Conservation (phyloP, 768 basidiomycete genomes). For the Harrya chromipes region DNA sequence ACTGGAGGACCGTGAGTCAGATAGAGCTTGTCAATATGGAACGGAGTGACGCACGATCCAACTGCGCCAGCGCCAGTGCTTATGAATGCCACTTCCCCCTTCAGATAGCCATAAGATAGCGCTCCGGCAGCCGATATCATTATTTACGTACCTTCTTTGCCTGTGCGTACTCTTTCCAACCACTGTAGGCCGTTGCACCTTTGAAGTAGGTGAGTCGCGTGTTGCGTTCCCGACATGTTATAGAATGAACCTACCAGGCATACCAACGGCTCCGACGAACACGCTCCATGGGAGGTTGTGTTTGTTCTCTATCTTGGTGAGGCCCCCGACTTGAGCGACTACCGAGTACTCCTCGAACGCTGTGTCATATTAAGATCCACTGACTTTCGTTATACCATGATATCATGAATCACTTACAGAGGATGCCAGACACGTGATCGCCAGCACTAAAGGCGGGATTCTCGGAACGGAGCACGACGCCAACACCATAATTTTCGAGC, state of each 20-base stretch:
- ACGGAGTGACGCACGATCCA: conserved; percentile 45
- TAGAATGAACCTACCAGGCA: conserved; percentile 11
- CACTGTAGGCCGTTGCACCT: conserved; percentile 28
- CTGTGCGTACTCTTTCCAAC: conserved; percentile 30
- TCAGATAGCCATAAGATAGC: no score
- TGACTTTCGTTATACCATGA: no score
- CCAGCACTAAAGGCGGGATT: conserved; percentile 35
- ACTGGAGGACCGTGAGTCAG: conserved; percentile 15
- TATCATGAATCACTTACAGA: no score
- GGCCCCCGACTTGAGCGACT: neutral
- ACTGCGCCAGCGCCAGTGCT: conserved; percentile 44
- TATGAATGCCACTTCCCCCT: conserved; percentile 50
- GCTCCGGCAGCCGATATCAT: no score
- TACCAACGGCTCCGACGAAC: conserved; percentile 26
- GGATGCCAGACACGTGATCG: conserved; percentile 28
- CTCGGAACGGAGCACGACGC: conserved; percentile 46
- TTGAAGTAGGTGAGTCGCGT: neutral
- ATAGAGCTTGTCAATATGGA: neutral
- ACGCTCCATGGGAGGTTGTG: conserved; percentile 25
- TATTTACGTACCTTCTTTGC: conserved; percentile 36
- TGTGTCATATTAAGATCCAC: conserved; percentile 15
- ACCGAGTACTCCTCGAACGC: conserved; percentile 17
- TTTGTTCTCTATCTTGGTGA: conserved; percentile 19
- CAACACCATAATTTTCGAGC: conserved; percentile 35
- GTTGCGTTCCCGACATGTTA: no score